Conservation (phyloP, 2,329 filamentous ascomycete genomes). For the Tolypocladium pustulatum region DNA sequence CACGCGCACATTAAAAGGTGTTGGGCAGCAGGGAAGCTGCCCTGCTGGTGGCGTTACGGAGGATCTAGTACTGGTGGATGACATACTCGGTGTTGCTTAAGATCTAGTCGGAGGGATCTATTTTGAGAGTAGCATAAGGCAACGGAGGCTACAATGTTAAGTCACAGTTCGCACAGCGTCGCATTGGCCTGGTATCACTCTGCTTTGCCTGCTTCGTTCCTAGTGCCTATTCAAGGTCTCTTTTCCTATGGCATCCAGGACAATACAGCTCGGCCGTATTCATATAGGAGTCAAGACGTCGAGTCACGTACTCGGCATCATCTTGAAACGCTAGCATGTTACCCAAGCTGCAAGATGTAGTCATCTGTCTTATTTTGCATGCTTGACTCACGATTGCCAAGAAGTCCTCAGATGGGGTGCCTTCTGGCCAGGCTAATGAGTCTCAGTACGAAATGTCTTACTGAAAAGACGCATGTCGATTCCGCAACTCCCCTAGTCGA, state of each 20-base stretch:
- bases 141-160: conserved; percentile 11
- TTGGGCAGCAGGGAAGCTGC: conserved; percentile 20
- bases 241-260: background rate
- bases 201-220: background rate
- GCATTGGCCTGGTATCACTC: background rate
- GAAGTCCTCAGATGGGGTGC: too few relatives aligned
- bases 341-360: background rate
- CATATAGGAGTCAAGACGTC: background rate
- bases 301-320: background rate
- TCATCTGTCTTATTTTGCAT: too few relatives aligned
- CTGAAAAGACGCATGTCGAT: too few relatives aligned
- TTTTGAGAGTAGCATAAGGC: conserved; percentile 13
- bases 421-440: background rate
- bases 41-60: conserved; percentile 17
- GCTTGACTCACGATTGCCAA: too few relatives aligned
- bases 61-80: conserved; percentile 10
- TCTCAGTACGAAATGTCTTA: background rate
- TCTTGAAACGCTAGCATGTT: too few relatives aligned
- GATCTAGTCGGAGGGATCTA: conserved; percentile 12
- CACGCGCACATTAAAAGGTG: conserved; percentile 37
- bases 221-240: too few relatives aligned
- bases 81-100: conserved; percentile 16
- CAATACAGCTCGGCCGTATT: background rate
- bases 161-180: background rate
- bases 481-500: too few relatives aligned